Percentiles rank a stretch among this genome's conserved stretches.
Conservation (phyloP, 768 basidiomycete genomes). For the Cystobasidiopsis lactophilus region DNA sequence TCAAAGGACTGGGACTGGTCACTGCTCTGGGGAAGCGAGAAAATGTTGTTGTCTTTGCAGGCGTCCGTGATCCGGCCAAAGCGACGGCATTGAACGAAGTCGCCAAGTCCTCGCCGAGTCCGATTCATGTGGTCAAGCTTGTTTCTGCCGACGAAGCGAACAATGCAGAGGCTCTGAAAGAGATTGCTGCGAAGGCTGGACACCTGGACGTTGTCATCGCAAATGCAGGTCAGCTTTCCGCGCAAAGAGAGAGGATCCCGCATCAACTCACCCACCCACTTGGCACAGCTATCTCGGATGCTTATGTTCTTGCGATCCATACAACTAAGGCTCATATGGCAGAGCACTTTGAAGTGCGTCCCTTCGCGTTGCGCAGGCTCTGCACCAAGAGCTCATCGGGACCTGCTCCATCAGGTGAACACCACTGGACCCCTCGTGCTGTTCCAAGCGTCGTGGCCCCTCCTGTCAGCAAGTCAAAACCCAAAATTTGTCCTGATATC, state of each 20-base stretch:
- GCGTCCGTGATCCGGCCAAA: slow-evolving; percentile 8
- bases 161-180: slow-evolving; percentile 7
- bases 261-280: background rate
- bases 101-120: background rate
- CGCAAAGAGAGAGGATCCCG: background rate
- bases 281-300: slow-evolving; percentile 5
- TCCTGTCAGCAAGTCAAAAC: slow-evolving; percentile 3
- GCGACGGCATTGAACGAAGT: slow-evolving; percentile 3
- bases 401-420: slow-evolving; percentile 13
- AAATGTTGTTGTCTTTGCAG: slow-evolving; percentile 12
- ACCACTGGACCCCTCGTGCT: slow-evolving; percentile 14
- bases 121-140: slow-evolving; percentile 11
- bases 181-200: slow-evolving; percentile 11
- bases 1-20: slow-evolving; percentile 7
- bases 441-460: slow-evolving; percentile 11
- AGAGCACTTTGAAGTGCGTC: background rate
- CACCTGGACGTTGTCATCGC: slow-evolving; percentile 17
- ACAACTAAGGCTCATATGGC: background rate
- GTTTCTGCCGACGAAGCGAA: slow-evolving; percentile 7
- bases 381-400: no score
- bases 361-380: no score
- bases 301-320: background rate
- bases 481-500: slow-evolving; percentile 15
- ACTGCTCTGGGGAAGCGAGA: background rate
- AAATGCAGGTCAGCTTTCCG: slow-evolving; percentile 14